phyloP scores from a whole-genome alignment of 768 basidiomycete species.

The Xanthoconium purpureum region DNA sequence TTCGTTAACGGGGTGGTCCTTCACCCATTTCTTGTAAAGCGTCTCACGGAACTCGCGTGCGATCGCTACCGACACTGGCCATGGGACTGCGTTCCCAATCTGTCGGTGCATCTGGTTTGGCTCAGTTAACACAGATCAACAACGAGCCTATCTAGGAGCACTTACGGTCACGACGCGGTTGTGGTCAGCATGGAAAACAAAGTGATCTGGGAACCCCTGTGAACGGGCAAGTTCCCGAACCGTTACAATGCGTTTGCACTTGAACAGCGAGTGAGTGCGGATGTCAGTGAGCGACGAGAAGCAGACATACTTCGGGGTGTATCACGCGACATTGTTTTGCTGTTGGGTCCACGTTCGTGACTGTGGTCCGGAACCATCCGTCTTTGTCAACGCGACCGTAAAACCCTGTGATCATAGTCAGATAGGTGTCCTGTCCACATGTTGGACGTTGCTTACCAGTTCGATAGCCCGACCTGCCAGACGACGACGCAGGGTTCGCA shows the following conservation, averaged over 20 bases:
- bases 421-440: neutral
- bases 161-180: constrained; percentile 61
- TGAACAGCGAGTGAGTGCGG: neutral
- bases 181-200: constrained; percentile 53
- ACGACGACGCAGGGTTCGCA: constrained; percentile 55
- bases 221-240: constrained; percentile 76
- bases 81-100: constrained; percentile 79
- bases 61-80: constrained; percentile 60
- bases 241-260: constrained; percentile 71
- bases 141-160: neutral
- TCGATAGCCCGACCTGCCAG: constrained; percentile 50
- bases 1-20: constrained; percentile 19
- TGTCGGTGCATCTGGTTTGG: constrained; percentile 66
- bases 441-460: constrained; percentile 36
- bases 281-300: neutral
- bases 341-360: constrained; percentile 75
- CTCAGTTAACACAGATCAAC: neutral
- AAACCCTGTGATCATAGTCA: constrained; percentile 37
- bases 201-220: constrained; percentile 79
- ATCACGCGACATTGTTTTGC: constrained; percentile 74
- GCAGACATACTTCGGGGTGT: constrained; percentile 55
- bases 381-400: constrained; percentile 59
- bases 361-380: constrained; percentile 65
- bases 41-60: constrained; percentile 58
- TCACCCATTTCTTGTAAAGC: constrained; percentile 51